Conservation (phyloP, 2,329 filamentous ascomycete species). For the Aureobasidium namibiae region DNA sequence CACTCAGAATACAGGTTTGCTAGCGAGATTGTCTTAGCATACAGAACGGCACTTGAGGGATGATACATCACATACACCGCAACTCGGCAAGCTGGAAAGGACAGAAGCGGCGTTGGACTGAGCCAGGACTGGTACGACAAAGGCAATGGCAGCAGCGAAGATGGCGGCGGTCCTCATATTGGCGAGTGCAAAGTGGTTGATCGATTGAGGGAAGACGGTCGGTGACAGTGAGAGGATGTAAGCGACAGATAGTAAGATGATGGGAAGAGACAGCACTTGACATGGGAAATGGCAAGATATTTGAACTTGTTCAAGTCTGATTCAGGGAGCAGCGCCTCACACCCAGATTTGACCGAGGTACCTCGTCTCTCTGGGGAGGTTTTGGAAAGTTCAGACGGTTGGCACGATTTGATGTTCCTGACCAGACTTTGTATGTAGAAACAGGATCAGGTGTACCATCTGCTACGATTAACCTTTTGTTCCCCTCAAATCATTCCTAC, state of each 20-base stretch:
- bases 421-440: not conserved
- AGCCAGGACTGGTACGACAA: not conserved
- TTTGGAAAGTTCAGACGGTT: not conserved
- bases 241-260: not conserved
- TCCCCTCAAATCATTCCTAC: not conserved
- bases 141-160: not conserved
- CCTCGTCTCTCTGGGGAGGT: not conserved
- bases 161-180: not conserved
- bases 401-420: not conserved
- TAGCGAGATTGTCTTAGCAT: not conserved
- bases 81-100: not conserved
- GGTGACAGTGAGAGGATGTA: no score
- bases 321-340: not conserved
- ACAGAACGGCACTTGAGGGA: not conserved
- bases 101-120: not conserved
- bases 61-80: not conserved
- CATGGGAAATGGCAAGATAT: not conserved
- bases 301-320: not conserved
- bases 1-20: not conserved
- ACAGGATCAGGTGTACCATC: not conserved
- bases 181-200: not conserved
- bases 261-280: not conserved
- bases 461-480: not conserved
- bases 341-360: not conserved
- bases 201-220: not conserved